Base-by-base conservation (phyloP, 1,284 basidiomycete genomes). In the Ganoderma meredithae region DNA sequence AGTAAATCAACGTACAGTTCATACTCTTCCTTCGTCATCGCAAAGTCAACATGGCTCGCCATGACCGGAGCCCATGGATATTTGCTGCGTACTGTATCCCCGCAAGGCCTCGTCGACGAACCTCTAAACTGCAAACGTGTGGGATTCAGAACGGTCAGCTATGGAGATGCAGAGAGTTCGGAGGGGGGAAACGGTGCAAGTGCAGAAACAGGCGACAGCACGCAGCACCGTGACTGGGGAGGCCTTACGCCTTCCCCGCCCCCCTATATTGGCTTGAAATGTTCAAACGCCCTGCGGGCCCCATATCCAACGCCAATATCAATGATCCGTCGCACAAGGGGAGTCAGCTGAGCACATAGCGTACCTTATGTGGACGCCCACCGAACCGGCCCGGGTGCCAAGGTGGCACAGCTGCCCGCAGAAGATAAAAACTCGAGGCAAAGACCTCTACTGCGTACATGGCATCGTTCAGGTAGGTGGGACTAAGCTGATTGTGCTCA, bases 41-140 rank as follows among this genome's bases (percentile, higher is more conserved):
- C 36, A 6, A n/a, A 6, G 12, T 17, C 36, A 43, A 41, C 12
- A 15, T 41, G 12, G 39, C 22, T 39, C 3, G n/a, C 39, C 39
- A 59, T 59, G 33, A 17, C 56, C 19, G 5, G 55, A 8, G 55
- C 39, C 58, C 40, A 60, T 60, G 19, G 40, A 60, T 60, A 15
- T 22, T 15, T 27, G 22, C n/a, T 4, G 36, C 6, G 22, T 22
- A 36, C 19, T 33, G 55, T 36, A 36, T 5, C 27, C 19, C 17
- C 55, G 31, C 17, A 12, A 39, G 6, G n/a, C 17, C 31, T n/a
- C 27, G 44, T 22, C 6, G 9, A 2, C 17, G 10, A 19, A 19
- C 52, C 15, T 17, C 27, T 8, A 55, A 55, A n/a, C 17, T 7
- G 17, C 19, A 12, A 36, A 22, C 22, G 3, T 7, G 25, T 3